Percentiles rank a stretch among this genome's conserved stretches.
These are phyloP conservation scores for Kazachstania viticola DNA, from an alignment of 805 yeast species.

Conservation along the genomic window DNA sequence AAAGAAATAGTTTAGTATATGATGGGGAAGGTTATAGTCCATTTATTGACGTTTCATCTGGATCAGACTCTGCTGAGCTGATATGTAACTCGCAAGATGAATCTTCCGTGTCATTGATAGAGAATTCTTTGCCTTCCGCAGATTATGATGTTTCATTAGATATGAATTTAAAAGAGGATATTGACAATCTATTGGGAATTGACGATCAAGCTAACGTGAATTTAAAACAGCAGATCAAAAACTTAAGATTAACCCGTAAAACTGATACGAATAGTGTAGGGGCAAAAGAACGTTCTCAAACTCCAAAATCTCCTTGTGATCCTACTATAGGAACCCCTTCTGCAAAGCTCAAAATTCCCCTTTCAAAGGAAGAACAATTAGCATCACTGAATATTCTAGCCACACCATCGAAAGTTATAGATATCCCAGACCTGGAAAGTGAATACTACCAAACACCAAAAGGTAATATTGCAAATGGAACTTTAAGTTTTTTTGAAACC, in stretches of 20 bases:
- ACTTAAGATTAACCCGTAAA: slow-evolving; percentile 14
- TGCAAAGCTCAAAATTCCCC: no score
- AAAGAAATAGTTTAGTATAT: slow-evolving; percentile 23
- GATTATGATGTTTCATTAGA: slow-evolving; percentile 21
- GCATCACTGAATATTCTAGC: slow-evolving; percentile 17
- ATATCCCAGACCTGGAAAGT: slow-evolving; percentile 17
- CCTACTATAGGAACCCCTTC: no score
- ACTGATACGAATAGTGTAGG: no score
- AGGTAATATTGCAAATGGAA: slow-evolving; percentile 7
- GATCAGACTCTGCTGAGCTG: slow-evolving; percentile 1
- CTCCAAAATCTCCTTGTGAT: no score
- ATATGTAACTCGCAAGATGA: slow-evolving; percentile 1
- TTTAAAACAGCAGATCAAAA: slow-evolving; percentile 20
- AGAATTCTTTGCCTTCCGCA: slow-evolving; percentile 21
- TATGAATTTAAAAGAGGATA: slow-evolving; percentile 5
- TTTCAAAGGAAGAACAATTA: no score
- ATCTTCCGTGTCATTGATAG: slow-evolving; percentile 3
- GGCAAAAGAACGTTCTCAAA: no score
- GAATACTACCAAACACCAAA: slow-evolving; percentile 7
- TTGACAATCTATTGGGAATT: slow-evolving; percentile 19
- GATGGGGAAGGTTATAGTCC: slow-evolving; percentile 30
- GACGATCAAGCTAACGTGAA: slow-evolving; percentile 25
- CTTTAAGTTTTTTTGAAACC: slow-evolving; percentile 17
- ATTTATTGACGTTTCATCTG: slow-evolving; percentile 4
- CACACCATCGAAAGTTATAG: slow-evolving; percentile 20